Evolutionary conservation across 1,284 basidiomycete genomes (phyloP).

Genomic region (Cerioporus squamosus): DNA sequence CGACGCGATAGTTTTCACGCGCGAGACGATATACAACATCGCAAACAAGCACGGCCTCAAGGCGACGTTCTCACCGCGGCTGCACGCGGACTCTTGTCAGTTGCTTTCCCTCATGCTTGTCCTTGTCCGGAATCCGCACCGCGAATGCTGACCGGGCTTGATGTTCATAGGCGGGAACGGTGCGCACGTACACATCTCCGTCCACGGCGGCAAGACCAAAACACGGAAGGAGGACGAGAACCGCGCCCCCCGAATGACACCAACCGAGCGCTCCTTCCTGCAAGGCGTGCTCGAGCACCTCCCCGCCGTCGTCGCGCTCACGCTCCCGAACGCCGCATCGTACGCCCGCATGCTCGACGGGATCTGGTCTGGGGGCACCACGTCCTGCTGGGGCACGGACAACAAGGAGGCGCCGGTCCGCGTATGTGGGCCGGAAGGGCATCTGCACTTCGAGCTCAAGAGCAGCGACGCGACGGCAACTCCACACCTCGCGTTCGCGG

Average conservation of each 20-base stretch:
- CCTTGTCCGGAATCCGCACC: not conserved
- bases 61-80: conserved; percentile 67
- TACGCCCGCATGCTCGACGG: conserved; percentile 69
- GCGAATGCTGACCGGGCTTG: too few species aligned
- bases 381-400: conserved; percentile 68
- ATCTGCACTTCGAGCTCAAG: conserved; percentile 66
- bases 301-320: conserved; percentile 58
- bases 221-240: conserved; percentile 19
- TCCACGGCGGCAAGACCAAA: conserved; percentile 39
- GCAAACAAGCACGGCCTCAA: conserved; percentile 64
- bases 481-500: conserved; percentile 50
- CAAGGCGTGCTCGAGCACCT: conserved; percentile 55
- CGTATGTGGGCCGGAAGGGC: conserved; percentile 53
- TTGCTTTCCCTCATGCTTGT: too few species aligned
- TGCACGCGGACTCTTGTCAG: conserved; percentile 50
- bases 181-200: conserved; percentile 66
- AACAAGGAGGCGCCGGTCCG: conserved; percentile 71
- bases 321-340: conserved; percentile 61
- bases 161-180: conserved; percentile 51
- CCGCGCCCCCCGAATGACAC: conserved; percentile 33
- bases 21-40: conserved; percentile 69
- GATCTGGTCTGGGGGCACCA: conserved; percentile 73
- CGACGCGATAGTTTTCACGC: conserved; percentile 67
- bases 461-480: conserved; percentile 61
- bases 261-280: conserved; percentile 42